These are phyloP conservation scores for Phialocephala subalpina DNA, from an alignment of 2,329 filamentous ascomycete genomes.

Conservation along the genomic window DNA sequence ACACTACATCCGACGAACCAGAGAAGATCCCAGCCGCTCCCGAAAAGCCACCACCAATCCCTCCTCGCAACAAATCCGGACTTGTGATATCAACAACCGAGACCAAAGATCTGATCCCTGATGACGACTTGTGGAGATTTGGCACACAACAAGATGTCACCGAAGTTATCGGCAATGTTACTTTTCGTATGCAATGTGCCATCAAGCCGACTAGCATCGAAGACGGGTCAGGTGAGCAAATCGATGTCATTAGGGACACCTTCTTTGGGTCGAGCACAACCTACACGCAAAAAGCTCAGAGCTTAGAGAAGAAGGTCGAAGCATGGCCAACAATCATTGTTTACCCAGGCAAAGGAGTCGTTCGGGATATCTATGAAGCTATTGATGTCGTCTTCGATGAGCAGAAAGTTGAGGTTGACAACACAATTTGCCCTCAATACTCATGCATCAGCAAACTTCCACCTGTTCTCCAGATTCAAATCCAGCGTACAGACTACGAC, in stretches of 20 bases:
- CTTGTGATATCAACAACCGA: slow-evolving; percentile 42
- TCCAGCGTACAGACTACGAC: slow-evolving; percentile 83
- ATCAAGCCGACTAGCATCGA: slow-evolving; percentile 76
- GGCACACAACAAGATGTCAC: slow-evolving; percentile 87
- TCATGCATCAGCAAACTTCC: slow-evolving; percentile 79
- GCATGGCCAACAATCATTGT: slow-evolving; percentile 64
- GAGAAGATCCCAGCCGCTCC: slow-evolving; percentile 27
- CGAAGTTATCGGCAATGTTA: slow-evolving; percentile 92
- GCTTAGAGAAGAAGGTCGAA: slow-evolving; percentile 51
- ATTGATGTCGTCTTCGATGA: slow-evolving; percentile 87
- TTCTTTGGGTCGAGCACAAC: slow-evolving; percentile 70
- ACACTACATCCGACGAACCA: slow-evolving; percentile 26
- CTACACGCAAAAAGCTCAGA: slow-evolving; percentile 61
- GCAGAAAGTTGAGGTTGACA: slow-evolving; percentile 74
- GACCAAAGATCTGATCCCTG: slow-evolving; percentile 33
- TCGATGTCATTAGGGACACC: slow-evolving; percentile 79
- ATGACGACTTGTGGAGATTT: slow-evolving; percentile 45
- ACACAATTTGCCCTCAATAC: slow-evolving; percentile 66
- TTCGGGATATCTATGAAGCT: slow-evolving; percentile 79
- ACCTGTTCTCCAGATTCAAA: slow-evolving; percentile 86
- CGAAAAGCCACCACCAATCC: slow-evolving; percentile 45
- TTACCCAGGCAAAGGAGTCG: slow-evolving; percentile 58
- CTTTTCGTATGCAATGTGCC: slow-evolving; percentile 89
- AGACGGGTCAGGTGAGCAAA: slow-evolving; percentile 73
- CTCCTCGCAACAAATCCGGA: slow-evolving; percentile 45